Evolutionary conservation across 2,329 filamentous ascomycete species (phyloP), one percentile per base, ranked within the genome.

Genomic region (Diaporthe citri): DNA sequence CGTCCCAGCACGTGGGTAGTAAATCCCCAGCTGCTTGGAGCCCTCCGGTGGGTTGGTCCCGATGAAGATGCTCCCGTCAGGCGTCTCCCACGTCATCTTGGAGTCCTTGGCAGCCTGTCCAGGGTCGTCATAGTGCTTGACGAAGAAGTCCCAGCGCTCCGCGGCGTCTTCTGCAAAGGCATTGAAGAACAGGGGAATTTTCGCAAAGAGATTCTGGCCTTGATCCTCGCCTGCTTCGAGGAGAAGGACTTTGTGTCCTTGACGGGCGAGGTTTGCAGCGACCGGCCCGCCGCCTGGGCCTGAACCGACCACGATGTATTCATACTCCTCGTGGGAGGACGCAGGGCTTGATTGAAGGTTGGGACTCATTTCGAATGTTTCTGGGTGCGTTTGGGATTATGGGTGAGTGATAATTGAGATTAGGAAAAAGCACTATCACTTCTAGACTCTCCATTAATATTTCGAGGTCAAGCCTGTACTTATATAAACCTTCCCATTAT

Each of bases 131-230:
- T 88, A 90, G 80, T 91, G 88, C 71, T 86, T 85, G 71, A 90
- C 88, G 76, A 86, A 92, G 81, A 88, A 91, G 80, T 90, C 88
- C 90, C 88, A 91, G 71, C 84, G 82, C 79, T 88, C 83, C 15
- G 83, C 82, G 55, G 83, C 81, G 77, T 90, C 86, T 78, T 89
- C 85, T 57, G 85, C 87, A 22, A 85, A 85, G 67, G 84, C 82
- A 39, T 84, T 82, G 74, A 86, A 86, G 75, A 87, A 84, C 0
- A 85, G 85, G n/a, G 88, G 87, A 7, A 89, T 84, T 22, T 84
- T 82, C 73, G 87, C 84, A 75, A 86, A 83, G 75, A 84, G 79
- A 55, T 82, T 79, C 22, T 77, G 78, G 48, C 85, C 86, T 76
- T 89, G 85, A 77, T 90, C 88, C 74, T 88, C 87, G 66, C 88